phyloP scores from a whole-genome alignment of 768 basidiomycete genomes.

The Mycena vitilis region DNA sequence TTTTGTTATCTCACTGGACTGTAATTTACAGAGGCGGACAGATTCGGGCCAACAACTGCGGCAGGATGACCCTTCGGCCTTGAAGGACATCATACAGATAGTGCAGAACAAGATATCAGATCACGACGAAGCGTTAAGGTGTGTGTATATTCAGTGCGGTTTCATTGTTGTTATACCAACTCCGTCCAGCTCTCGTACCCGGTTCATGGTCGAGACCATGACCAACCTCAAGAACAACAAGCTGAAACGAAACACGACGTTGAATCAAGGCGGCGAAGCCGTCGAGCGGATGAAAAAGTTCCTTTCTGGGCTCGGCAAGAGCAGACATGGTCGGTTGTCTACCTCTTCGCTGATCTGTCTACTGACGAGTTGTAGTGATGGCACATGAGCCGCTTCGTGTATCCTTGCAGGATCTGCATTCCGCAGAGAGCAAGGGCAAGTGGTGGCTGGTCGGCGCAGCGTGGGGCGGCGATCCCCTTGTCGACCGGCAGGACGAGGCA shows the following conservation, averaged over 20 bases:
- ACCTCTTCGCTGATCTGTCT: background rate
- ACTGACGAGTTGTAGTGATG: constrained; percentile 62
- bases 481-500: constrained; percentile 68
- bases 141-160: constrained; percentile 41
- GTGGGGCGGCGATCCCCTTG: constrained; percentile 92
- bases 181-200: constrained; percentile 79
- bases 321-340: constrained; percentile 68
- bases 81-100: constrained; percentile 90
- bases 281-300: constrained; percentile 92
- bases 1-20: background rate
- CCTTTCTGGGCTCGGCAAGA: constrained; percentile 79
- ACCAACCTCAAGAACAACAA: constrained; percentile 95
- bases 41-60: constrained; percentile 94
- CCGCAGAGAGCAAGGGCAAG: constrained; percentile 88
- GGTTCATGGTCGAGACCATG: constrained; percentile 96
- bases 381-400: constrained; percentile 90
- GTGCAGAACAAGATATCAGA: constrained; percentile 78
- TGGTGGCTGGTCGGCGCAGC: constrained; percentile 99
- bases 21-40: constrained; percentile 46
- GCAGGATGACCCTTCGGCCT: constrained; percentile 89
- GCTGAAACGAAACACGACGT: constrained; percentile 68
- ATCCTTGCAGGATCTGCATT: constrained; percentile 85
- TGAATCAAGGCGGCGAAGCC: constrained; percentile 79
- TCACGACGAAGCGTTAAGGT: constrained; percentile 66
- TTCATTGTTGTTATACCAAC: background rate